phyloP scores from a whole-genome alignment of 345 rosid genomes.

The Xanthoceras sorbifolium region DNA sequence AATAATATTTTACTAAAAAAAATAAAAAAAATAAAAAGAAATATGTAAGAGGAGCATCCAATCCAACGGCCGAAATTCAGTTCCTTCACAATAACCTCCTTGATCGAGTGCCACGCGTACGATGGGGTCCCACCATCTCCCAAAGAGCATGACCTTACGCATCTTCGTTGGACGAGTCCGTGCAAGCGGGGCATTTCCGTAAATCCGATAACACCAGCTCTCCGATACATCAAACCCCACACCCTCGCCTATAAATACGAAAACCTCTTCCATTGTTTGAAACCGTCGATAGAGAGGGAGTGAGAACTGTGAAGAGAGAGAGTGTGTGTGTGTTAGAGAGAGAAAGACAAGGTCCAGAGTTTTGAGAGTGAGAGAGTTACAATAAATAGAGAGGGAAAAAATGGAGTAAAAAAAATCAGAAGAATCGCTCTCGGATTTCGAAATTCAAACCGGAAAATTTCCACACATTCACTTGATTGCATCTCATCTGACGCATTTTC shows the following conservation, averaged over 20 bases:
- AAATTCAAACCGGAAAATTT: constrained; percentile 4
- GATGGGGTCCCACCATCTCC: background rate
- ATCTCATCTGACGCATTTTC: background rate
- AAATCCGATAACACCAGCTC: constrained; percentile 26
- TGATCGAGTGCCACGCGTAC: constrained; percentile 33
- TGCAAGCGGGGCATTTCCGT: constrained; percentile 30
- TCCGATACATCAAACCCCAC: constrained; percentile 4
- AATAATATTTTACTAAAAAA: too few species aligned
- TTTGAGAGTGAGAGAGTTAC: background rate
- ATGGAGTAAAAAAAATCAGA: background rate
- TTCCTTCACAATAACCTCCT: background rate
- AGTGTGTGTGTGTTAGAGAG: constrained; percentile 8
- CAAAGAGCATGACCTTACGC: background rate
- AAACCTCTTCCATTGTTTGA: background rate
- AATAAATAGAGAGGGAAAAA: background rate
- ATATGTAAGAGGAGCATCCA: too few species aligned
- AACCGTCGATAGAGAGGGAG: constrained; percentile 19
- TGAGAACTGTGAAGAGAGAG: constrained; percentile 22
- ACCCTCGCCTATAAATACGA: constrained; percentile 39
- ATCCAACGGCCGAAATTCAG: constrained; percentile 13
- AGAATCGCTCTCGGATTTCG: constrained; percentile 17
- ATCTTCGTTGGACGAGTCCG: constrained; percentile 5
- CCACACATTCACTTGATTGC: constrained; percentile 28
- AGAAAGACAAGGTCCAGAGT: background rate
- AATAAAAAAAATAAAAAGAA: too few species aligned